Percentiles rank a stretch among this genome's conserved stretches.
These are phyloP conservation scores for Flammula alnicola DNA, from an alignment of 1,284 basidiomycete species.

Conservation along the genomic window DNA sequence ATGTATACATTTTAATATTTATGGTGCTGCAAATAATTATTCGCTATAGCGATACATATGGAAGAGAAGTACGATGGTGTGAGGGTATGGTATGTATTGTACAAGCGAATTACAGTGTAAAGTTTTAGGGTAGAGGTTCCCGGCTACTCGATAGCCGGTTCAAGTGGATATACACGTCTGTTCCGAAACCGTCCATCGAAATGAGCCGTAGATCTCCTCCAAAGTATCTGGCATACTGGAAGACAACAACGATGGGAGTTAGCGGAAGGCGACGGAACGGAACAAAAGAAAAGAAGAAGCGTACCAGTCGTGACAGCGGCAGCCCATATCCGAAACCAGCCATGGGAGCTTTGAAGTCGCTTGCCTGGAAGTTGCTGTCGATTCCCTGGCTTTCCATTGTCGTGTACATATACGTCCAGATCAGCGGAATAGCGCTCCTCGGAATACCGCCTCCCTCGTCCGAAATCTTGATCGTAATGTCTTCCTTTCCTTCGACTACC, in stretches of 20 bases:
- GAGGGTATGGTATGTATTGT: too few relatives aligned
- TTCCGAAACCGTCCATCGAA: constrained; percentile 97
- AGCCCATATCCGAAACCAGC: constrained; percentile 97
- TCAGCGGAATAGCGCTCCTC: constrained; percentile 89
- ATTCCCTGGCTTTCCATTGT: constrained; percentile 93
- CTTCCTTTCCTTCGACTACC: constrained; percentile 92
- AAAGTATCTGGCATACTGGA: constrained; percentile 92
- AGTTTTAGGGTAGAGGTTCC: constrained; percentile 70
- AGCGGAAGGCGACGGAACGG: constrained; percentile 1
- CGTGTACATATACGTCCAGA: constrained; percentile 99
- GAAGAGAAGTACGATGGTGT: too few relatives aligned
- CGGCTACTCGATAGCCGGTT: constrained; percentile 85
- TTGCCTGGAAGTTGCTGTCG: constrained; percentile 86
- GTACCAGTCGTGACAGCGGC: constrained; percentile 85
- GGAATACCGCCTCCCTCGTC: constrained; percentile 96
- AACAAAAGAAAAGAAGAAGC: constrained; percentile 31
- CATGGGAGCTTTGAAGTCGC: constrained; percentile 98
- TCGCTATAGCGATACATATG: too few relatives aligned
- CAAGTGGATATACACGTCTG: constrained; percentile 90
- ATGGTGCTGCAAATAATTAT: too few relatives aligned
- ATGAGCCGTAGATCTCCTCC: constrained; percentile 96
- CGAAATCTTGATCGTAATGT: constrained; percentile 98
- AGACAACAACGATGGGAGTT: not conserved
- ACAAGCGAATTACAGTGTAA: too few relatives aligned
- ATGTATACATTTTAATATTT: too few relatives aligned